Evolutionary conservation across 169 alveolate genomes (phyloP), one percentile per base, ranked within the genome.

Genomic region (Cryptosporidium meleagridis): DNA sequence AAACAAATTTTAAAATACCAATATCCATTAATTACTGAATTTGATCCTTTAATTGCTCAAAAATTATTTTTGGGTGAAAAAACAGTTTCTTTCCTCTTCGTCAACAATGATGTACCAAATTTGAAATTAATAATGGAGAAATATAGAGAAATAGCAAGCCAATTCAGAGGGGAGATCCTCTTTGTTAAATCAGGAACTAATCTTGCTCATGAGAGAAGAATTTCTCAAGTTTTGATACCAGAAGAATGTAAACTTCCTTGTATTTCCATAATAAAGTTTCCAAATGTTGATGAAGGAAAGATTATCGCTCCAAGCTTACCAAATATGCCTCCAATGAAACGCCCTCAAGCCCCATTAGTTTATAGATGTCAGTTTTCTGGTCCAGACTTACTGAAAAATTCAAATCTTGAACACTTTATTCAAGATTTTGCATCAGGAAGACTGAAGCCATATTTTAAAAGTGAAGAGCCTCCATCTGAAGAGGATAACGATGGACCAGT

Each of bases 401-500:
- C 69, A 16, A 80, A 62, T 45, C 29, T 80, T 21, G 89, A 80
- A 62, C 65, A 62, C 35, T 80, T 80, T 65, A 41, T 80, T 65
- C 31, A 80, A 48, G 89, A 80, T 37, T 80, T 62, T 59, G 65
- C 29, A 45, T 80, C 75, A n/a, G 89, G 89, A 41, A 80, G 75
- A 62, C 41, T 80, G 23, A 37, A 80, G 14, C 89, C 89, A 21
- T 80, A 80, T 41, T 80, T 61, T 80, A 80, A 80, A 39, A 80
- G 89, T 26, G 89, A 80, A 70, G 89, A 80, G 16, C 89, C 89
- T 35, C 89, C 89, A 35, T 44, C 37, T 6, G 89, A 80, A 44
- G 89, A 80, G 45, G 89, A 80, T 9, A 80, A 80, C 39, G 59
- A 26, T 33, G 89, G 89, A 26, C 80, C 89, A 4, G 89, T 80